phyloP scores from a whole-genome alignment of 2,329 filamentous ascomycete genomes.

The Coniochaeta sp. region DNA sequence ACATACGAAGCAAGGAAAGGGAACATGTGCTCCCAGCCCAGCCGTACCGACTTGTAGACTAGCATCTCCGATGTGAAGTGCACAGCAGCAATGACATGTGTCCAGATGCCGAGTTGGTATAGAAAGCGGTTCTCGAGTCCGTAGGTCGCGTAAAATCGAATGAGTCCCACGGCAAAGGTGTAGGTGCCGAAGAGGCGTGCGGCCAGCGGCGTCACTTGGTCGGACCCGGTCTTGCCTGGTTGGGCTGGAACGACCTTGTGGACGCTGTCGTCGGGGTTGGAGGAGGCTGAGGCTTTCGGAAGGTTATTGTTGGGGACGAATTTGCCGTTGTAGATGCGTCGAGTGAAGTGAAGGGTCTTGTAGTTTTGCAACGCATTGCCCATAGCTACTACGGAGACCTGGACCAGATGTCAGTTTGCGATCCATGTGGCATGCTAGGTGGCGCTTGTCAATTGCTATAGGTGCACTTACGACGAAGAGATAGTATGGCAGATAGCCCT shows the following conservation, averaged over 20 bases:
- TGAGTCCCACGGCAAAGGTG: constrained; percentile 69
- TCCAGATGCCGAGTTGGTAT: constrained; percentile 77
- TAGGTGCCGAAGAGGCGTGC: constrained; percentile 81
- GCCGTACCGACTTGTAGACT: constrained; percentile 66
- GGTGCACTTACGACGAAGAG: constrained; percentile 47
- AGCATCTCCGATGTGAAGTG: constrained; percentile 80
- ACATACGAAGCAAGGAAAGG: constrained; percentile 40
- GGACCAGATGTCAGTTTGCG: constrained; percentile 7
- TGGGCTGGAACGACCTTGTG: constrained; percentile 41
- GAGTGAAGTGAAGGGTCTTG: constrained; percentile 69
- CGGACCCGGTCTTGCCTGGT: constrained; percentile 37
- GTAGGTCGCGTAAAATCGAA: constrained; percentile 79
- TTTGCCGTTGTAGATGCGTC: constrained; percentile 73
- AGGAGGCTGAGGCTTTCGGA: constrained; percentile 28
- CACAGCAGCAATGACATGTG: constrained; percentile 67
- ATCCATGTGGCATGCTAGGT: background rate
- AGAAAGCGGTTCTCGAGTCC: constrained; percentile 63
- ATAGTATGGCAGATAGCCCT: constrained; percentile 52
- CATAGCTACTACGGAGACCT: constrained; percentile 78
- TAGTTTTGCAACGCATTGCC: constrained; percentile 85
- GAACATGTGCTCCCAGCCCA: constrained; percentile 48
- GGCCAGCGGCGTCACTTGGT: constrained; percentile 66
- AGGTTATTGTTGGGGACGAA: constrained; percentile 45
- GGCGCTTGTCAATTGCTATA: background rate
- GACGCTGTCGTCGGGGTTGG: constrained; percentile 44